A percentile compares a stretch with the other conserved stretches of the same genome.
These are phyloP conservation scores for Canavalia gladiata DNA, from an alignment of 306 rosid genomes.

Conservation along the genomic window DNA sequence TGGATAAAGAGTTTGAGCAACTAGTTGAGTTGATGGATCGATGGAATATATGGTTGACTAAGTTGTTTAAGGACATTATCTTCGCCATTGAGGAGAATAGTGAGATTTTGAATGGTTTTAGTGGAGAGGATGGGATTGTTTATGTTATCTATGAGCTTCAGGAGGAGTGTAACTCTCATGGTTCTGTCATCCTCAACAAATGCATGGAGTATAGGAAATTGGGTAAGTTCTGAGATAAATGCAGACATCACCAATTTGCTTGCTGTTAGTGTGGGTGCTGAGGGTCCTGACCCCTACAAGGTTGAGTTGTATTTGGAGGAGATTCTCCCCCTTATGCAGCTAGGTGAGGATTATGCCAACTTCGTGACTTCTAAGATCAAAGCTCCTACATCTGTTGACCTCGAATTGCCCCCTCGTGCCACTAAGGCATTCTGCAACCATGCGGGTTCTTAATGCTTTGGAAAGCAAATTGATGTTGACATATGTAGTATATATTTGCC, in stretches of 20 bases:
- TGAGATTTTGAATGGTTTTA: slow-evolving; percentile 78
- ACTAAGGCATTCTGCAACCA: slow-evolving; percentile 80
- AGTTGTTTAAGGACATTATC: slow-evolving; percentile 88
- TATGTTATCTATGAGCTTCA: slow-evolving; percentile 96
- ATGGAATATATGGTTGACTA: slow-evolving; percentile 68
- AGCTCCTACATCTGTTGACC: slow-evolving; percentile 81
- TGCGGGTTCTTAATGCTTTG: too few relatives aligned
- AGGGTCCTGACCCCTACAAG: slow-evolving; percentile 92
- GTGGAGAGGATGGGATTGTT: slow-evolving; percentile 96
- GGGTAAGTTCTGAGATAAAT: slow-evolving; percentile 80
- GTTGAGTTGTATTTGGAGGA: slow-evolving; percentile 89
- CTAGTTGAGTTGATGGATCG: slow-evolving; percentile 79
- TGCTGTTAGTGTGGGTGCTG: slow-evolving; percentile 74
- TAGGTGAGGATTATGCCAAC: slow-evolving; percentile 93
- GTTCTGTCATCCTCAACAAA: slow-evolving; percentile 85
- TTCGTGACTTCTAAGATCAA: slow-evolving; percentile 89
- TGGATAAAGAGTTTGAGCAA: slow-evolving; percentile 65
- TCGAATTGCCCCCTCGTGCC: slow-evolving; percentile 86
- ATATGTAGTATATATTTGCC: too few relatives aligned
- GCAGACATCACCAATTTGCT: slow-evolving; percentile 79
- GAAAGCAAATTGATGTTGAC: too few relatives aligned
- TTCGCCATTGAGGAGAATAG: slow-evolving; percentile 88
- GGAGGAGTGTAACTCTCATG: slow-evolving; percentile 92
- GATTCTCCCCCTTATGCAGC: slow-evolving; percentile 80
- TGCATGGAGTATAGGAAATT: slow-evolving; percentile 91